These are phyloP conservation scores for Roridomyces roridus DNA, from an alignment of 768 basidiomycete genomes.

Conservation along the genomic window DNA sequence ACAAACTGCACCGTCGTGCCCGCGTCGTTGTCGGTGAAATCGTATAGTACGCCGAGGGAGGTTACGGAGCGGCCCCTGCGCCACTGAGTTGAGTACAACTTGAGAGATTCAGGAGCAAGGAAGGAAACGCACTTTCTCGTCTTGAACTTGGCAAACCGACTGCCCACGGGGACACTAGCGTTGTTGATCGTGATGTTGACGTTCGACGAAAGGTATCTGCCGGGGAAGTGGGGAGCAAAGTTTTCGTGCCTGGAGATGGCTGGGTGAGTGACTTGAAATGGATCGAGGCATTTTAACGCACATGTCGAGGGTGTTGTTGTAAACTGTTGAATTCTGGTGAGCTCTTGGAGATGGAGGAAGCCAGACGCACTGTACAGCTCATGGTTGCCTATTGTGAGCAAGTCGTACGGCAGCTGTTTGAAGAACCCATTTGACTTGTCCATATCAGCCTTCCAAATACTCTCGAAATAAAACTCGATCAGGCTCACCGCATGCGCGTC, in stretches of 20 bases:
- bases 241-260: constrained; percentile 10
- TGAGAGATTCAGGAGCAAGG: background rate
- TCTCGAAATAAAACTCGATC: too few relatives aligned
- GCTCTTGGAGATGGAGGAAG: background rate
- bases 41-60: constrained; percentile 78
- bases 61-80: constrained; percentile 72
- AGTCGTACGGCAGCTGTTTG: constrained; percentile 76
- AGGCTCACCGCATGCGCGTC: constrained; percentile 58
- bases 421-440: constrained; percentile 8
- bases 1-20: constrained; percentile 82
- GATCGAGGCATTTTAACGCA: too few relatives aligned
- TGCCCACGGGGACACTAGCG: constrained; percentile 45
- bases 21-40: constrained; percentile 73
- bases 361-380: constrained; percentile 31
- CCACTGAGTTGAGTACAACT: background rate
- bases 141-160: constrained; percentile 73
- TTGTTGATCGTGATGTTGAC: constrained; percentile 79
- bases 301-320: background rate
- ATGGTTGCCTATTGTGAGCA: constrained; percentile 85
- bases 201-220: constrained; percentile 69
- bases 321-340: too few relatives aligned
- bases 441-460: too few relatives aligned
- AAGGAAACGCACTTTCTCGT: constrained; percentile 64
- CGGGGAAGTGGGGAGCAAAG: constrained; percentile 20
- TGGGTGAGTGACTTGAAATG: too few relatives aligned